A percentile compares a stretch with the other conserved stretches of the same genome.
Evolutionary conservation across 164 flowering plant genomes (phyloP).

Genomic region (Vitis vinifera): DNA sequence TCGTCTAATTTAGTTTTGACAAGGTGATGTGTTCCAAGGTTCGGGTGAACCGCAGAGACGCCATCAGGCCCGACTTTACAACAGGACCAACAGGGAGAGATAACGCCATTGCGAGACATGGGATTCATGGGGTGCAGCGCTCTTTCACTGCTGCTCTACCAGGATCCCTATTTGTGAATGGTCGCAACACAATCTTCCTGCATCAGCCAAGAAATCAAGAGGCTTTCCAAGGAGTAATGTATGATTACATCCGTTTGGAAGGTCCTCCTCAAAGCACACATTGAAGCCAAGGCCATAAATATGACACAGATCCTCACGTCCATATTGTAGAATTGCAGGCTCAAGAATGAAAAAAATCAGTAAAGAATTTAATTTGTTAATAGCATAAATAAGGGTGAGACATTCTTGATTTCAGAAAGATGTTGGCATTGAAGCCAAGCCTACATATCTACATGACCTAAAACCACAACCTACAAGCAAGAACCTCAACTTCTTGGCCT

Average conservation of each 20-base stretch:
- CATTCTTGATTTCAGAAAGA: too few relatives aligned
- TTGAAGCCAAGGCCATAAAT: too few relatives aligned
- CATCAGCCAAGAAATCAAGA: constrained; percentile 21
- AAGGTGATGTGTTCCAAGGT: constrained; percentile 14
- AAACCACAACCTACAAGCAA: too few relatives aligned
- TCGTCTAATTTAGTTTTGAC: too few relatives aligned
- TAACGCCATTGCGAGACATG: constrained; percentile 43
- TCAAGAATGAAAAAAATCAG: too few relatives aligned
- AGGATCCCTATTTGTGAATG: constrained; percentile 20
- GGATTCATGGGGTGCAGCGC: constrained; percentile 37
- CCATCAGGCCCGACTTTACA: constrained; percentile 19
- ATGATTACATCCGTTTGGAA: constrained; percentile 40
- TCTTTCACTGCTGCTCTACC: constrained; percentile 23
- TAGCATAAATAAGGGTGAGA: too few relatives aligned
- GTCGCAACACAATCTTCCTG: constrained; percentile 27
- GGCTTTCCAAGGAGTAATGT: constrained; percentile 39
- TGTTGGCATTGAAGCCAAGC: too few relatives aligned
- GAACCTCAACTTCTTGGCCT: too few relatives aligned
- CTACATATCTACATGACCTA: too few relatives aligned
- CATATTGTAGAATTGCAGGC: too few relatives aligned
- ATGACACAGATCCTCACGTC: too few relatives aligned
- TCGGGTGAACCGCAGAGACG: constrained; percentile 22
- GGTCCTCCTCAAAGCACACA: constrained; percentile 16
- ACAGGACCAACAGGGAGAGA: constrained; percentile 36
- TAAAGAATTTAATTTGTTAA: too few relatives aligned